Percentiles rank a stretch among this genome's conserved stretches.
These are phyloP conservation scores for Dicorynia guianensis DNA, from an alignment of 306 rosid genomes.

Conservation along the genomic window DNA sequence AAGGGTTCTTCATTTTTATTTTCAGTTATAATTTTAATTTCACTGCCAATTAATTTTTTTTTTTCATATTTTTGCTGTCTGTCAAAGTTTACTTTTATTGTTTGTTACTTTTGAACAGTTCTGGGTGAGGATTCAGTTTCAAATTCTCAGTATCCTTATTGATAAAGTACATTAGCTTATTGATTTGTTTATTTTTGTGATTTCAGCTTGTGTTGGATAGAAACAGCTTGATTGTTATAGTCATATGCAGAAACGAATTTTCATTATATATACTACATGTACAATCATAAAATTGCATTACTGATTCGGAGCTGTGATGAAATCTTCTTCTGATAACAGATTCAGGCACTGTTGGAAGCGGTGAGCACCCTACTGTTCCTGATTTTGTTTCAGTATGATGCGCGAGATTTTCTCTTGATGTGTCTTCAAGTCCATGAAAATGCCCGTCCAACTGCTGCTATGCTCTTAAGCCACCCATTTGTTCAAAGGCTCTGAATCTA, in stretches of 20 bases:
- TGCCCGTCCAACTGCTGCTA: slow-evolving; percentile 72
- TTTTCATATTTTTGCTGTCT: not conserved
- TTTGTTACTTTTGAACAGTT: not conserved
- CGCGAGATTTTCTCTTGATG: slow-evolving; percentile 64
- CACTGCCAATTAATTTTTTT: not conserved
- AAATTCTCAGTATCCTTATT: no score
- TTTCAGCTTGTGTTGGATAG: not conserved
- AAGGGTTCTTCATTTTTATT: not conserved
- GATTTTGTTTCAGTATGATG: slow-evolving; percentile 79
- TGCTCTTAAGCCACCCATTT: slow-evolving; percentile 74
- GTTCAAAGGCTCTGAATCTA: slow-evolving; percentile 76
- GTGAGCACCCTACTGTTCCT: slow-evolving; percentile 70
- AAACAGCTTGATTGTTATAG: not conserved
- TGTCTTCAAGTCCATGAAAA: slow-evolving; percentile 78
- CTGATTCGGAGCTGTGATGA: slow-evolving; percentile 36
- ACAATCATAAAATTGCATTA: slow-evolving; percentile 6
- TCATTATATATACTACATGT: not conserved
- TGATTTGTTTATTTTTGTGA: no score
- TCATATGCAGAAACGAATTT: not conserved
- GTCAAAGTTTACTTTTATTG: not conserved
- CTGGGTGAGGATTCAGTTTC: no score
- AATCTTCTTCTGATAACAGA: slow-evolving; percentile 52
- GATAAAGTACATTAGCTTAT: no score
- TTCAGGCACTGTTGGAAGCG: slow-evolving; percentile 91
- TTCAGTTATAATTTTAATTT: slow-evolving; percentile 10